Evolutionary conservation across 1,139 yeast species (phyloP).

Genomic region (Sugiyamaella japonica): DNA sequence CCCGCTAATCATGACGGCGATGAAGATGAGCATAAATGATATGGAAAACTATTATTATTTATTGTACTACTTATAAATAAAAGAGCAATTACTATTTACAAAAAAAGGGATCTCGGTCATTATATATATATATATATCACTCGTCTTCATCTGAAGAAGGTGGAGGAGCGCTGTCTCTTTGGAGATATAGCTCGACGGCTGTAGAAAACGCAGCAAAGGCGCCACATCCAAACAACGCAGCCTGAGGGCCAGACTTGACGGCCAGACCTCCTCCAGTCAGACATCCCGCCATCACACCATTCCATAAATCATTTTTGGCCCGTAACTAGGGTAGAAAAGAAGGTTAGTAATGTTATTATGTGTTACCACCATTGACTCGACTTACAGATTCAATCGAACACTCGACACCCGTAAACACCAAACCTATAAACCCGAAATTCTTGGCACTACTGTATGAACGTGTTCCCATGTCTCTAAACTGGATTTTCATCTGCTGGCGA

Average conservation of each 20-base stretch:
- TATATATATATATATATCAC: constrained; percentile 33
- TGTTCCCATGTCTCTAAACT: constrained; percentile 87
- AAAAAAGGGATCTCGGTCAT: constrained; percentile 5
- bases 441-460: constrained; percentile 86
- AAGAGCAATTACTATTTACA: constrained; percentile 8
- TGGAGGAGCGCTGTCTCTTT: constrained; percentile 82
- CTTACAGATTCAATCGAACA: constrained; percentile 67
- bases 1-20: constrained; percentile 9
- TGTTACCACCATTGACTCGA: not conserved
- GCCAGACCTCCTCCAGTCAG: constrained; percentile 91
- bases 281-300: constrained; percentile 93
- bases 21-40: constrained; percentile 13
- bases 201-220: constrained; percentile 97
- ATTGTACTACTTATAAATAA: too few relatives aligned
- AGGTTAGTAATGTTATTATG: constrained; percentile 3
- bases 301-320: constrained; percentile 90
- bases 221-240: constrained; percentile 89
- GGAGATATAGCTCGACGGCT: constrained; percentile 85
- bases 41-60: too few relatives aligned
- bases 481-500: constrained; percentile 88
- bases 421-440: constrained; percentile 92
- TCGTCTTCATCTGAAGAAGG: constrained; percentile 89
- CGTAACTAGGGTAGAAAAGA: constrained; percentile 45
- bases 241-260: constrained; percentile 89
- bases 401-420: constrained; percentile 92